Evolutionary conservation across 352 stramenopile species (phyloP), one percentile per base, ranked within the genome.

Genomic region (Pythium pyrilobum): DNA sequence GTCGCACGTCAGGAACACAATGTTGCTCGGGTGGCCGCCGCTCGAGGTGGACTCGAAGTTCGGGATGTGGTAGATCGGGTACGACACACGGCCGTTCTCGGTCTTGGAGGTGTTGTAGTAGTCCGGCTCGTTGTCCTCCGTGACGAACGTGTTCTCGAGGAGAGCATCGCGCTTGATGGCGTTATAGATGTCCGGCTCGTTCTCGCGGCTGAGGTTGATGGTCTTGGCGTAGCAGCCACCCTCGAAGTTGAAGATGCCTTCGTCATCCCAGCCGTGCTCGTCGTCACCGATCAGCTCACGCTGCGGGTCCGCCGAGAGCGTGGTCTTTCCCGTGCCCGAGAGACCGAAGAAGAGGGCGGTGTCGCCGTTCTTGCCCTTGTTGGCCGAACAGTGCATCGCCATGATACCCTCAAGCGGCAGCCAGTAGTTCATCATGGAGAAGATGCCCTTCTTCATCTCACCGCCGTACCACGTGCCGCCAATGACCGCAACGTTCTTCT

Each of bases 201-300:
- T 97, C 64, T 96, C 77, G 61, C 89, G 77, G 36, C 63, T 81
- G 37, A 98, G 72, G 61, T 98, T 91, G 64, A 98, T 97, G 15
- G 91, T 97, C 83, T 98, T 98, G 59, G 95, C 95, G 71, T 98
- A 98, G 77, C 95, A 98, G 31, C 95, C 95, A 56, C 95, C 95
- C 69, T 98, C 95, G 76, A 98, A 98, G 79, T 98, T 98, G 75
- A 97, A 98, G 51, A 98, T 81, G 53, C 95, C 94, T 47, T 88
- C 63, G 45, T 78, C 60, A 56, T 81, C 72, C 72, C 72, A 81
- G 52, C 69, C 72, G 52, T 81, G 72, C 55, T 81, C 72, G 63
- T 98, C 95, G 63, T 98, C 95, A 47, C 95, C 95, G 60, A 98
- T 98, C 42, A 98, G 79, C 53, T 86, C 74, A 29, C 85, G 79